Evolutionary conservation across 305 asterid species (phyloP).

Genomic region (Ruellia speciosa): DNA sequence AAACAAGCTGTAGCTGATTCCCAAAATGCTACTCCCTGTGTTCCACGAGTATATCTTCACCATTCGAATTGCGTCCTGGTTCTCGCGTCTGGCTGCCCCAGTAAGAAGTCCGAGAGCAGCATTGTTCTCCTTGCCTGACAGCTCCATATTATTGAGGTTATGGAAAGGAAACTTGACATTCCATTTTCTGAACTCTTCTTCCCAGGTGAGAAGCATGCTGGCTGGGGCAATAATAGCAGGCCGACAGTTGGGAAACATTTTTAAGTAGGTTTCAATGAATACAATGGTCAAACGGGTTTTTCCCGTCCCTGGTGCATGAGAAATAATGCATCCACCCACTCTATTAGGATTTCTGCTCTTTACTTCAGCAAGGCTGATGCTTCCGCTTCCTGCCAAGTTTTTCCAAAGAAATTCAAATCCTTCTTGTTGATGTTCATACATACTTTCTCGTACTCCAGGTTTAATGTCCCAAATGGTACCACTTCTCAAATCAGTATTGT

Average conservation of each 20-base stretch:
- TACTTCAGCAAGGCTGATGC: constrained; percentile 33
- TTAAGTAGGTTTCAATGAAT: constrained; percentile 43
- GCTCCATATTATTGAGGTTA: constrained; percentile 38
- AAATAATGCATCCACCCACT: constrained; percentile 70
- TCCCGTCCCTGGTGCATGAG: constrained; percentile 78
- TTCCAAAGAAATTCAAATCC: constrained; percentile 72
- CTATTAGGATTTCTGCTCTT: constrained; percentile 19
- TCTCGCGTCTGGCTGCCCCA: constrained; percentile 1
- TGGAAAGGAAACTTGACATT: constrained; percentile 40
- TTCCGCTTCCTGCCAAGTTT: constrained; percentile 58
- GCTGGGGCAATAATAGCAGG: constrained; percentile 55
- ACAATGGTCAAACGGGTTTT: constrained; percentile 55
- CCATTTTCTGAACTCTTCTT: constrained; percentile 66
- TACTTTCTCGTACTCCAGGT: constrained; percentile 29
- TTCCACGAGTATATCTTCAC: constrained; percentile 41
- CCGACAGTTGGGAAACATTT: constrained; percentile 37
- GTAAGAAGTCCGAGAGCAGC: constrained; percentile 3
- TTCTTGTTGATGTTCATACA: constrained; percentile 65
- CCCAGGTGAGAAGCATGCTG: constrained; percentile 64
- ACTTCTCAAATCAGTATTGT: constrained; percentile 7
- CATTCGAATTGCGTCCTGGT: constrained; percentile 23
- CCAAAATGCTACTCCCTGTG: constrained; percentile 32
- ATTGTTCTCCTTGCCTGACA: constrained; percentile 28
- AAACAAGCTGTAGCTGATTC: constrained; percentile 44
- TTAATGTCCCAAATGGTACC: constrained; percentile 60